Conservation (phyloP, 2,329 filamentous ascomycete genomes). For the Xylariaceae sp. region DNA sequence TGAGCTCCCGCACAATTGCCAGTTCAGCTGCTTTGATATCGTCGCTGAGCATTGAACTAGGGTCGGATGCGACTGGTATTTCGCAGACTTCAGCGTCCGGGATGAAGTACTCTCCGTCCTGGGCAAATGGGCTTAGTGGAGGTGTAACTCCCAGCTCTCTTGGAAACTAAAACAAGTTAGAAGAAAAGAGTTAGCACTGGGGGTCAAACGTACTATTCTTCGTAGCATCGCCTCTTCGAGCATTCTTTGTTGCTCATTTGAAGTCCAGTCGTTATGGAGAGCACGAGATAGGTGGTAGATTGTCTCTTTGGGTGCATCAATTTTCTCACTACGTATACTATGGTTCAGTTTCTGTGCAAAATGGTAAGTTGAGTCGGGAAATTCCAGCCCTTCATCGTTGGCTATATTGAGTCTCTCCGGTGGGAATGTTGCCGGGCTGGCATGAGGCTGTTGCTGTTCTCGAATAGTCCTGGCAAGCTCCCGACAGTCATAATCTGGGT, state of each 20-base stretch:
- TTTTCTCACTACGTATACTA: slow-evolving; percentile 27
- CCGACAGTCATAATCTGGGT: slow-evolving; percentile 38
- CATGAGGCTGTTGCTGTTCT: slow-evolving; percentile 19
- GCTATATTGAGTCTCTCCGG: slow-evolving; percentile 32
- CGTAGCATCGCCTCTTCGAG: slow-evolving; percentile 14
- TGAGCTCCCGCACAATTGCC: slow-evolving; percentile 24
- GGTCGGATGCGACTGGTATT: slow-evolving; percentile 36
- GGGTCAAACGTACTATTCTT: slow-evolving; percentile 22
- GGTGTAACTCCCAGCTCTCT: slow-evolving; percentile 35
- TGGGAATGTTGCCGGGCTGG: slow-evolving; percentile 32
- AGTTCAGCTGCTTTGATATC: slow-evolving; percentile 35
- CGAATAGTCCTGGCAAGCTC: slow-evolving; percentile 29
- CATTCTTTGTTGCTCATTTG: slow-evolving; percentile 18
- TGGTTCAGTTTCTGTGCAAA: slow-evolving; percentile 21
- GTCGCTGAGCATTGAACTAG: slow-evolving; percentile 35
- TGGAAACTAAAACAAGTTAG: slow-evolving; percentile 25
- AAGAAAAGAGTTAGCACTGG: neutral
- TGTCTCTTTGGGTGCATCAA: slow-evolving; percentile 32
- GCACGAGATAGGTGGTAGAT: slow-evolving; percentile 28
- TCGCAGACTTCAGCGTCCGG: slow-evolving; percentile 34
- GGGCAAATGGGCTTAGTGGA: slow-evolving; percentile 32
- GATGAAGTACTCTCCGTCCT: slow-evolving; percentile 29
- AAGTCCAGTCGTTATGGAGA: slow-evolving; percentile 28
- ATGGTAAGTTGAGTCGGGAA: slow-evolving; percentile 27
- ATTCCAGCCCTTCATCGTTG: slow-evolving; percentile 36